phyloP scores from a whole-genome alignment of 2,329 filamentous ascomycete species.

The Curvularia hawaiiensis region DNA sequence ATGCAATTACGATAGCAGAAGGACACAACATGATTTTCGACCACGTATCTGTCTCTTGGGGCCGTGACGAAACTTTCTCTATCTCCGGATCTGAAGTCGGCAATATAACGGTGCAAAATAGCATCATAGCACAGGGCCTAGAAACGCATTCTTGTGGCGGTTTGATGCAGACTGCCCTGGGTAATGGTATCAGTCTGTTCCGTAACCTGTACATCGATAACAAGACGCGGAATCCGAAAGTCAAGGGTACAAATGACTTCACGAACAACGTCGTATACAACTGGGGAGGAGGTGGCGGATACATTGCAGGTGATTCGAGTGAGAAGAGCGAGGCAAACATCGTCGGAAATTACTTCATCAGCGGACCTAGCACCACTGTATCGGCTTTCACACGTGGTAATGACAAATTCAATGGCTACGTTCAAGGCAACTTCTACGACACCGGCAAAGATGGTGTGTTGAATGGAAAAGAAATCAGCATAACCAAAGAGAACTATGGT shows the following conservation, averaged over 20 bases:
- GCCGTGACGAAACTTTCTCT: constrained; percentile 61
- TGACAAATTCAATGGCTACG: constrained; percentile 59
- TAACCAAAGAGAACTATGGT: constrained; percentile 53
- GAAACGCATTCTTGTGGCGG: constrained; percentile 60
- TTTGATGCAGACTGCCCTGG: constrained; percentile 55
- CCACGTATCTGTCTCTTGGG: constrained; percentile 60
- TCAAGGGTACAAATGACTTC: constrained; percentile 63
- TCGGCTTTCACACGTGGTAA: constrained; percentile 63
- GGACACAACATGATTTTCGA: constrained; percentile 62
- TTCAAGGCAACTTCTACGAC: constrained; percentile 60
- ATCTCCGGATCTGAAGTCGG: constrained; percentile 53
- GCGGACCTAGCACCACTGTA: constrained; percentile 57
- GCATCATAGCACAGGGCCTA: constrained; percentile 60
- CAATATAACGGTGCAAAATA: constrained; percentile 59
- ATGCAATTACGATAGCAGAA: constrained; percentile 59
- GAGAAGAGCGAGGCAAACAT: constrained; percentile 58
- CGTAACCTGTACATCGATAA: constrained; percentile 63
- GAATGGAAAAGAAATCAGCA: constrained; percentile 55
- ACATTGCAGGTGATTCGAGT: constrained; percentile 59
- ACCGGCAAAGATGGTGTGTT: constrained; percentile 56
- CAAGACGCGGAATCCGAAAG: constrained; percentile 63
- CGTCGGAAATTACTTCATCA: constrained; percentile 63
- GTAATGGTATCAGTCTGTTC: constrained; percentile 56
- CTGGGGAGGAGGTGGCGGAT: constrained; percentile 60
- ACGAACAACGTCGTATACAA: constrained; percentile 60